Evolutionary conservation across 495 filamentous ascomycete species (phyloP).

Genomic region (Penicillium tannophilum): DNA sequence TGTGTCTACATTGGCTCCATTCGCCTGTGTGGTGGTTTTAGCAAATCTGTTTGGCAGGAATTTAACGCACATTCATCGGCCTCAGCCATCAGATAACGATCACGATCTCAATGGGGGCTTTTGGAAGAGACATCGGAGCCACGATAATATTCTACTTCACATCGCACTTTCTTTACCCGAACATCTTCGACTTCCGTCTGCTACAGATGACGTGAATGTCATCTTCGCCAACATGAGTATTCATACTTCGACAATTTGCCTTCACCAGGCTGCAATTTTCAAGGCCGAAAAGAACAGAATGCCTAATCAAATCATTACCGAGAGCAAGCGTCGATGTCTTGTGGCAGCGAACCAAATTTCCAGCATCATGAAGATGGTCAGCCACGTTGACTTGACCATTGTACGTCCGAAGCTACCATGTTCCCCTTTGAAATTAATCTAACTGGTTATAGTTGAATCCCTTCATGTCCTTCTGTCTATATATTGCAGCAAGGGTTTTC

Average conservation of each 20-base stretch:
- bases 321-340: slow-evolving; percentile 91
- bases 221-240: slow-evolving; percentile 97
- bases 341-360: slow-evolving; percentile 93
- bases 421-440: slow-evolving; percentile 17
- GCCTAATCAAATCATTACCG: slow-evolving; percentile 72
- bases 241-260: slow-evolving; percentile 93
- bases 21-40: slow-evolving; percentile 81
- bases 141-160: slow-evolving; percentile 90
- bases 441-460: slow-evolving; percentile 77
- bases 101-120: slow-evolving; percentile 91
- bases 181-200: slow-evolving; percentile 78
- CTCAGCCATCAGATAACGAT: slow-evolving; percentile 78
- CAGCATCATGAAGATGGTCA: slow-evolving; percentile 94
- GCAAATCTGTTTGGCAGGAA: slow-evolving; percentile 93
- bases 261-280: slow-evolving; percentile 97
- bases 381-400: slow-evolving; percentile 79
- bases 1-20: slow-evolving; percentile 70
- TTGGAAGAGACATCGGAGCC: slow-evolving; percentile 87
- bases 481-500: slow-evolving; percentile 92
- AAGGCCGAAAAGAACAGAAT: slow-evolving; percentile 91
- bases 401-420: slow-evolving; percentile 55
- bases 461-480: slow-evolving; percentile 93
- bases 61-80: slow-evolving; percentile 89
- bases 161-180: slow-evolving; percentile 80
- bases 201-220: slow-evolving; percentile 78